Conservation (phyloP, 2,329 filamentous ascomycete genomes). For the Verticillium klebahnii region DNA sequence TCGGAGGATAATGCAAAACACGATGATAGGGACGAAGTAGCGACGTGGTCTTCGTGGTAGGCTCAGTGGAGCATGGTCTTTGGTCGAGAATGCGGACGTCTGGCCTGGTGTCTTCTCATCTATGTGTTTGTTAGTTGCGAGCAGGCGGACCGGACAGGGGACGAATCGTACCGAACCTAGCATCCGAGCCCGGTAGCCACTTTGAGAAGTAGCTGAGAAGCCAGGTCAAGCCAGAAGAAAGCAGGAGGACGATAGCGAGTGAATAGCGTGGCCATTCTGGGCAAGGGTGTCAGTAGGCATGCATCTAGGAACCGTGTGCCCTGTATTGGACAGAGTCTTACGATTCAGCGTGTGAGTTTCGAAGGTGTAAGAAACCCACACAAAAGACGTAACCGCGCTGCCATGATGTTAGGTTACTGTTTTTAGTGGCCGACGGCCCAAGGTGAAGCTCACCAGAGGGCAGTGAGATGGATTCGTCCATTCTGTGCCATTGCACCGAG, state of each 20-base stretch:
- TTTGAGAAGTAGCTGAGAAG: slow-evolving; percentile 34
- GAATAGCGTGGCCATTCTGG: slow-evolving; percentile 46
- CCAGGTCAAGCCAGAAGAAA: slow-evolving; percentile 38
- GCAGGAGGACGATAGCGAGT: slow-evolving; percentile 38
- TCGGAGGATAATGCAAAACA: slow-evolving; percentile 39
- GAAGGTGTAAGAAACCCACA: slow-evolving; percentile 41
- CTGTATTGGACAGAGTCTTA: slow-evolving; percentile 15
- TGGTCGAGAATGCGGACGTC: not conserved
- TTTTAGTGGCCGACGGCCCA: not conserved
- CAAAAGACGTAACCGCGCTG: slow-evolving; percentile 43
- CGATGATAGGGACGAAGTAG: slow-evolving; percentile 38
- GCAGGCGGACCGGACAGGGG: slow-evolving; percentile 9
- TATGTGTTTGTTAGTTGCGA: not conserved
- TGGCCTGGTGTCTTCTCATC: slow-evolving; percentile 6
- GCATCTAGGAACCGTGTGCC: not conserved
- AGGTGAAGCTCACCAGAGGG: slow-evolving; percentile 26
- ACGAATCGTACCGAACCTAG: slow-evolving; percentile 19
- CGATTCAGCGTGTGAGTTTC: slow-evolving; percentile 45
- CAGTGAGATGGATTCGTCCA: slow-evolving; percentile 26
- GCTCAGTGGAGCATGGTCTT: slow-evolving; percentile 11
- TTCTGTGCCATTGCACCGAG: slow-evolving; percentile 21
- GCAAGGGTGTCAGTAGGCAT: slow-evolving; percentile 9
- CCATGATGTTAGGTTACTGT: not conserved
- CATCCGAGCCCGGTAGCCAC: slow-evolving; percentile 42
- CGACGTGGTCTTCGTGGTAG: slow-evolving; percentile 42